Conservation (phyloP, 352 stramenopile species). For the Pythium scleroteichum region DNA sequence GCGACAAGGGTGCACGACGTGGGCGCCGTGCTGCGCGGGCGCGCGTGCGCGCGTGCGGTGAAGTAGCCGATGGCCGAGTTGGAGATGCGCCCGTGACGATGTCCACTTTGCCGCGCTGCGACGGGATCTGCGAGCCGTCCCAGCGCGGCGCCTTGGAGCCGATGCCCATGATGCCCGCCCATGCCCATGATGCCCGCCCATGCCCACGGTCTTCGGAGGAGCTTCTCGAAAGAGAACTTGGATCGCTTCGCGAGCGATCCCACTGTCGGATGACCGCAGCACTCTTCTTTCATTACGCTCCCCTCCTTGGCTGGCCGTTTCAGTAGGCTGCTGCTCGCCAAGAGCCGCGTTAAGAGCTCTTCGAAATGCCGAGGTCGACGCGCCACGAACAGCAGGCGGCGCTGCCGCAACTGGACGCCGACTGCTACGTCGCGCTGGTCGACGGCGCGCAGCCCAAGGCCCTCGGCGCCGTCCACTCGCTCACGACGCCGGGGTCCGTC, state of each 20-base stretch:
- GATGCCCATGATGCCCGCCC: slow-evolving; percentile 3
- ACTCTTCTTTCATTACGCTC: no score
- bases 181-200: slow-evolving; percentile 1
- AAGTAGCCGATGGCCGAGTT: slow-evolving; percentile 68
- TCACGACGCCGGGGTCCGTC: slow-evolving; percentile 53
- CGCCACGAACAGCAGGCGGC: not conserved
- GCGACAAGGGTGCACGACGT: slow-evolving; percentile 67
- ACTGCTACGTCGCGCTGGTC: slow-evolving; percentile 18
- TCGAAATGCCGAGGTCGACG: no score
- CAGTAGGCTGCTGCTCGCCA: no score
- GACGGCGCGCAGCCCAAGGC: slow-evolving; percentile 1
- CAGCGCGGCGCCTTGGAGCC: slow-evolving; percentile 8
- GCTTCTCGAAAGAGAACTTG: no score
- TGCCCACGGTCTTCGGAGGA: slow-evolving; percentile 14
- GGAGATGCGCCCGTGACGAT: slow-evolving; percentile 68
- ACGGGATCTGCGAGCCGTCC: slow-evolving; percentile 22
- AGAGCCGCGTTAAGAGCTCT: no score
- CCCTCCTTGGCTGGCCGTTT: no score
- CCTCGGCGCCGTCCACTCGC: slow-evolving; percentile 24
- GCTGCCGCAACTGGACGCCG: not conserved
- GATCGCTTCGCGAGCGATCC: no score
- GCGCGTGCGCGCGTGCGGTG: slow-evolving; percentile 33
- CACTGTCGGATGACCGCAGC: no score
- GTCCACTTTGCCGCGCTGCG: slow-evolving; percentile 38
- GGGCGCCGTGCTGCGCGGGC: slow-evolving; percentile 42